These are phyloP conservation scores for Cladorrhinum samala DNA, from an alignment of 495 filamentous ascomycete genomes.

Conservation along the genomic window DNA sequence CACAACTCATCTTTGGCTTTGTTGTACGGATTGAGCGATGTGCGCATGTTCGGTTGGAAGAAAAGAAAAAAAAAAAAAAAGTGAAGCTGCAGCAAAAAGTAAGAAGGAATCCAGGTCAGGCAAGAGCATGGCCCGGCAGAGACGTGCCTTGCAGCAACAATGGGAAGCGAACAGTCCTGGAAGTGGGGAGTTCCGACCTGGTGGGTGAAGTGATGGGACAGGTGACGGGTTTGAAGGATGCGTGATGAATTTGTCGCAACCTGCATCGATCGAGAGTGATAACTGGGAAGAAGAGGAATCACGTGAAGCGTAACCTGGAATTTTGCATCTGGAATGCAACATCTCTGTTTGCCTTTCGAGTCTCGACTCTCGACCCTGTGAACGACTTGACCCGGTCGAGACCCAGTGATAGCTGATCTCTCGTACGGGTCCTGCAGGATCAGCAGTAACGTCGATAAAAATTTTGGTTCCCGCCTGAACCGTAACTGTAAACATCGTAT, in stretches of 20 bases:
- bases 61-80: background rate
- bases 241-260: background rate
- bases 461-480: background rate
- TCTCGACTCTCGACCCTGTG: too few relatives aligned
- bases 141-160: background rate
- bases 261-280: too few relatives aligned
- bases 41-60: background rate
- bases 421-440: too few relatives aligned
- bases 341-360: too few relatives aligned
- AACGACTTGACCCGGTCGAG: too few relatives aligned
- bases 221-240: background rate
- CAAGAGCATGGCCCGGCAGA: background rate
- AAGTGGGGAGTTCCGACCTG: background rate
- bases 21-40: background rate
- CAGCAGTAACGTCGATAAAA: too few relatives aligned
- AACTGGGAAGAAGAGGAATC: too few relatives aligned
- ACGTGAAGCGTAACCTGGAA: too few relatives aligned
- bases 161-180: too few relatives aligned
- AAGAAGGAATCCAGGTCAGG: background rate
- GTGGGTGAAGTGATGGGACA: background rate
- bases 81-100: background rate
- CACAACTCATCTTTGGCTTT: background rate
- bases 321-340: too few relatives aligned
- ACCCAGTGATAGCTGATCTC: too few relatives aligned
- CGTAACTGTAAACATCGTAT: background rate